phyloP scores from a whole-genome alignment of 768 basidiomycete species.

The Hemileccinum rubropunctum region DNA sequence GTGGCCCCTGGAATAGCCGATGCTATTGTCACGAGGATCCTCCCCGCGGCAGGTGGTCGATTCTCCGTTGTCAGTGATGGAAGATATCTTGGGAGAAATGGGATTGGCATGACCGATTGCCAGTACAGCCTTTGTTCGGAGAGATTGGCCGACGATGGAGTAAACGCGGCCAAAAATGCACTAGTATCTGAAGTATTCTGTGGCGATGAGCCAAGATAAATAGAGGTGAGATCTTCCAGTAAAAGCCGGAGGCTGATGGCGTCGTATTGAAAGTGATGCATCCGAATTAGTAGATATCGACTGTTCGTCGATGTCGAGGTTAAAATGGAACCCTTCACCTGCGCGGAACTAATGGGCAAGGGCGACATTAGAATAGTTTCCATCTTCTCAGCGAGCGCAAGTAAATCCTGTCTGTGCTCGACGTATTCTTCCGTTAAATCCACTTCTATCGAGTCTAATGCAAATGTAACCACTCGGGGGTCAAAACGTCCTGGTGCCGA shows the following conservation, averaged over 20 bases:
- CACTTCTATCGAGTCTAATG: conserved; percentile 4
- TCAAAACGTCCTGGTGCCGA: conserved; percentile 12
- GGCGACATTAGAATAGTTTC: conserved; percentile 20
- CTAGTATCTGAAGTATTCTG: conserved; percentile 10
- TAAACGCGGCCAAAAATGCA: no score
- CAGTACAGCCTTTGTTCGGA: conserved; percentile 34
- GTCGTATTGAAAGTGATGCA: conserved; percentile 53
- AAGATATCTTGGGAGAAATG: conserved; percentile 27
- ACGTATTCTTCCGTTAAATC: conserved; percentile 8
- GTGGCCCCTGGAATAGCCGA: conserved; percentile 42
- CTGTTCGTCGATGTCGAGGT: conserved; percentile 2
- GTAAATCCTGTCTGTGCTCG: conserved; percentile 1
- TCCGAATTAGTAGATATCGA: conserved; percentile 29
- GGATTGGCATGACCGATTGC: conserved; percentile 30
- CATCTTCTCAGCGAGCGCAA: conserved; percentile 20
- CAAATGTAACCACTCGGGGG: conserved; percentile 27
- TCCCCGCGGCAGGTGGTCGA: background rate
- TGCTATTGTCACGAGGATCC: conserved; percentile 30
- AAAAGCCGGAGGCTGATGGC: conserved; percentile 45
- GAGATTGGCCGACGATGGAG: conserved; percentile 11
- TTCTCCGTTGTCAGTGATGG: conserved; percentile 14
- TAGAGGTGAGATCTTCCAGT: conserved; percentile 36
- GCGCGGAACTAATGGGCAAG: conserved; percentile 16
- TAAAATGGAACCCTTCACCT: conserved; percentile 22
- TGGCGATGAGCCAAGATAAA: conserved; percentile 32